Evolutionary conservation across 345 rosid genomes (phyloP).

Genomic region (Brassica carinata): DNA sequence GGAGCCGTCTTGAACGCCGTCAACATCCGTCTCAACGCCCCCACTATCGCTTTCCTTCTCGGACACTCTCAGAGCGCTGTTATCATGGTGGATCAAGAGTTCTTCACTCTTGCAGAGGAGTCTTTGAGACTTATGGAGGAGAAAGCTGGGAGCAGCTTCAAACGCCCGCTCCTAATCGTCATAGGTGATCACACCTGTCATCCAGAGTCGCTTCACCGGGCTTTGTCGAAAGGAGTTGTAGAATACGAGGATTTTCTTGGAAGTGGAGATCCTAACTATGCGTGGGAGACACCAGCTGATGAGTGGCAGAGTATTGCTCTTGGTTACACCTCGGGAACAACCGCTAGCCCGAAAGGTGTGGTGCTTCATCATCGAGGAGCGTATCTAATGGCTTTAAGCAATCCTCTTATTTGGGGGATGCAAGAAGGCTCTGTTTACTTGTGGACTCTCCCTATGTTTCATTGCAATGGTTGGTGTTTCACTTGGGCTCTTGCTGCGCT

Average conservation of each 20-base stretch:
- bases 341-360: constrained; percentile 91
- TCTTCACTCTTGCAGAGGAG: constrained; percentile 66
- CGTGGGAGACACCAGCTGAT: constrained; percentile 85
- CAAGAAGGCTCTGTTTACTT: constrained; percentile 80
- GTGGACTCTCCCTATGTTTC: constrained; percentile 98
- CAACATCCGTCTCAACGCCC: constrained; percentile 82
- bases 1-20: constrained; percentile 83
- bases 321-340: constrained; percentile 96
- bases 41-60: constrained; percentile 74
- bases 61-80: constrained; percentile 66
- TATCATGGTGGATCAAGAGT: constrained; percentile 89
- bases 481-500: constrained; percentile 86
- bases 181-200: constrained; percentile 77
- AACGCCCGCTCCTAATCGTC: constrained; percentile 66
- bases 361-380: constrained; percentile 91
- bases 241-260: constrained; percentile 84
- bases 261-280: constrained; percentile 68
- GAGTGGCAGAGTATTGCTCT: constrained; percentile 97
- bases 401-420: constrained; percentile 81
- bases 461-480: constrained; percentile 90
- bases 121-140: constrained; percentile 66
- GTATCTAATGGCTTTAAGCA: constrained; percentile 69
- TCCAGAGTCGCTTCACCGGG: constrained; percentile 50
- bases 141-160: constrained; percentile 51
- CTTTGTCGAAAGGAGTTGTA: constrained; percentile 70